Evolutionary conservation across 2,329 filamentous ascomycete genomes (phyloP).

Genomic region (Epichloe elymi): DNA sequence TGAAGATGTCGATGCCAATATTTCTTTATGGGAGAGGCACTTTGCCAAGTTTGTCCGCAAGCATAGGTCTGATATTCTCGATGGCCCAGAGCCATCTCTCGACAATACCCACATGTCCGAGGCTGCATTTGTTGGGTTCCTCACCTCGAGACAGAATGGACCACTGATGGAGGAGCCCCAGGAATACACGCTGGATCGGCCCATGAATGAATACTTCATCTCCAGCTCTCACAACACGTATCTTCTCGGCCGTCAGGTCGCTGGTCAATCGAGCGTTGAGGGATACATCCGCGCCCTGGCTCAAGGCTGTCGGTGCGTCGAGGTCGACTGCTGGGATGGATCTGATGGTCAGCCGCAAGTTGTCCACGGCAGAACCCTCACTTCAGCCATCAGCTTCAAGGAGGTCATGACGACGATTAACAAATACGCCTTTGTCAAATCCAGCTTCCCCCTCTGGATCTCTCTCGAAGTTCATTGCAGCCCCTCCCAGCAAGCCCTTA

Average conservation of each 20-base stretch:
- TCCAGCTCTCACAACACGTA: constrained; percentile 99
- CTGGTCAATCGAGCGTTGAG: constrained; percentile 82
- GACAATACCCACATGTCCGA: constrained; percentile 54
- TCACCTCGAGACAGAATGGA: constrained; percentile 62
- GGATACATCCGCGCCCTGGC: constrained; percentile 84
- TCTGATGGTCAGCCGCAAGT: constrained; percentile 77
- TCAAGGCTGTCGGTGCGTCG: constrained; percentile 84
- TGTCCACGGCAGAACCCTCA: constrained; percentile 81
- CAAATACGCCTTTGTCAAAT: constrained; percentile 82
- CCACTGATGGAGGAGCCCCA: constrained; percentile 49
- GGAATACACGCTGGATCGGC: constrained; percentile 58
- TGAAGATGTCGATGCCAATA: constrained; percentile 58
- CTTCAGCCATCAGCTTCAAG: constrained; percentile 74
- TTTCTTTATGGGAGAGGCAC: constrained; percentile 52
- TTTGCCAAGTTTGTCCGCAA: constrained; percentile 59
- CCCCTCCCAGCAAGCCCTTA: constrained; percentile 65
- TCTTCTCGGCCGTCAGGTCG: constrained; percentile 78
- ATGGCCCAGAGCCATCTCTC: constrained; percentile 28
- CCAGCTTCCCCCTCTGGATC: constrained; percentile 81
- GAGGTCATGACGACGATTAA: constrained; percentile 90
- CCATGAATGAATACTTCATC: constrained; percentile 93
- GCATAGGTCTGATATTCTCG: constrained; percentile 33
- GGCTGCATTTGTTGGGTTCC: constrained; percentile 62
- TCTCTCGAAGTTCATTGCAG: constrained; percentile 94
- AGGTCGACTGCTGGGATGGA: constrained; percentile 98